Evolutionary conservation across 2,329 filamentous ascomycete species (phyloP), one percentile per base, ranked within the genome.

Genomic region (Fusarium floridanum): DNA sequence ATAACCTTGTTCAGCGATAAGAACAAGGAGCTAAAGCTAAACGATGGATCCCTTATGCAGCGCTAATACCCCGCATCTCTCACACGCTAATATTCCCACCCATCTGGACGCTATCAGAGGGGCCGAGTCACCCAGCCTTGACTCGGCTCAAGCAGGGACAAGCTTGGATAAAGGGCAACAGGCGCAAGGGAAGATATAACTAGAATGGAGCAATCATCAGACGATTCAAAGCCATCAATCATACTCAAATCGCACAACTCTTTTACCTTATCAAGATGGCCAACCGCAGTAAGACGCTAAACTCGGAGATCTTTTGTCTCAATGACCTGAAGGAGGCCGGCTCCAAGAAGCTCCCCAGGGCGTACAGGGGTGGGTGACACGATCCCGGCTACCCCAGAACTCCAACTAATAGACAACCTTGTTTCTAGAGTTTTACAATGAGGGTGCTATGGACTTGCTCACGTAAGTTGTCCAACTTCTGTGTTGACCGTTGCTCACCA

Each of bases 221-320:
- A 27, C 20, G 34, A 59, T 36, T 3, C 2, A 2, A 39, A 37
- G 20, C 32, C 14, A 27, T 37, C n/a, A 59, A 59, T 60, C 22
- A 60, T 24, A 17, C 17, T 43, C 20, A 41, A 60, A 12, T 60
- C 37, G 24, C 14, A 29, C 36, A 37, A 29, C 27, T 56, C 14
- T 34, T 14, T 27, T 22, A 6, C 5, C 9, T 57, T 56, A 8
- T 34, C 37, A 63, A 10, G 17, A 63, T 67, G 65, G 65, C 65
- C 24, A 67, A 67, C 48, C 48, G 65, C 22, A 59, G 65, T 22
- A 41, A 34, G 11, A 50, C 59, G 22, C 29, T 57, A n/a, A 36
- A 55, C 37, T 48, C 64, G 16, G 64, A 67, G 45, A 63, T 67
- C n/a, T 67, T 67, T 22, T 63, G 64, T 20, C 61, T 67, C 37